Evolutionary conservation across 306 rosid species (phyloP), one percentile per base, ranked within the genome.

Genomic region (Pyrus communis): DNA sequence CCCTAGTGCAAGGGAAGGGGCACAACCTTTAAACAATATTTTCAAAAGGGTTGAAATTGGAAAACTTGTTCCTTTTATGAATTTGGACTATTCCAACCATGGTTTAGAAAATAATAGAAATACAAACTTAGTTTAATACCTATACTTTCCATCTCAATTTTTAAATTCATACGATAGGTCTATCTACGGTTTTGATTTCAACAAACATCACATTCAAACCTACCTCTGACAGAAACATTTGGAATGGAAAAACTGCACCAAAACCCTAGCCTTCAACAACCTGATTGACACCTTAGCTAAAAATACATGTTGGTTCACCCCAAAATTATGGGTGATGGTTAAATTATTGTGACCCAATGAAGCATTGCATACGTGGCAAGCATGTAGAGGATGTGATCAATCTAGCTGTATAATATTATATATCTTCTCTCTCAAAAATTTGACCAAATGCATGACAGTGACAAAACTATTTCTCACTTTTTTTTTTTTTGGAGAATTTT

Each of bases 141-240:
- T 66, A 59, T 19, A 69, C 22, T 71, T 31, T 15, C 22, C 42
- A 59, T 58, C 7, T 22, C 63, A 75, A 73, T 45, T 52, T 42
- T 76, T 78, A 64, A 70, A 75, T 67, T 49, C 64, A 77, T 30
- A 70, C 70, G 82, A 79, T 38, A 62, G 84, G 83, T 83, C 62
- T 75, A 33, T 74, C 80, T 81, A 81, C 76, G 90, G 91, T 78
- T 88, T 85, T 74, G 65, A 70, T 66, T 78, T 89, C 89, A 87
- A 69, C 86, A 72, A 70, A 79, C 74, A 65, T 92, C 93, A 71
- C 83, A 84, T 42, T 90, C 96, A 60, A 71, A 92, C 93, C 91
- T 85, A 88, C 90, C 84, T 84, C 40, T 79, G 96, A 92, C 77
- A 64, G 91, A 7, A 77, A 88, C 91, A 73, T 87, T 77, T 85